Percentiles rank a stretch among this genome's conserved stretches.
Conservation (phyloP, 73 alveolate genomes). For the Paramecium tetraurelia region DNA sequence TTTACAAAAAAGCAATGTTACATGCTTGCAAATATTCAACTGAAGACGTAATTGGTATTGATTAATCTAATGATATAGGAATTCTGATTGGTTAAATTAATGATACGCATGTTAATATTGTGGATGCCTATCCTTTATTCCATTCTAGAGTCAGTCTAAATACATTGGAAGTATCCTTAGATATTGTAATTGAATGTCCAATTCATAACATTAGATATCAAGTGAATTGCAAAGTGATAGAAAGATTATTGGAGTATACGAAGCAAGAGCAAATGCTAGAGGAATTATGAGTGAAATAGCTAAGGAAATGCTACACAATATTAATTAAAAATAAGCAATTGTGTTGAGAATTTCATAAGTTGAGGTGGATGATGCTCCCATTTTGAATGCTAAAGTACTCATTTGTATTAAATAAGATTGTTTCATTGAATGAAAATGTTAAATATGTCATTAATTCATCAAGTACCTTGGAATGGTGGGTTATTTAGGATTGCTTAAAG, state of each 20-base stretch:
- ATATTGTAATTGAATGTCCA: not conserved
- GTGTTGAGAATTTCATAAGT: not conserved
- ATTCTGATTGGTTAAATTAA: constrained; percentile 3
- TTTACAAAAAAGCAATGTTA: constrained; percentile 11
- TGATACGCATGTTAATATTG: not conserved
- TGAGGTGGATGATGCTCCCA: not conserved
- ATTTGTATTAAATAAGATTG: not conserved
- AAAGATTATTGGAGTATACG: constrained; percentile 32
- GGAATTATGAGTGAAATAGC: constrained; percentile 7
- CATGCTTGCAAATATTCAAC: constrained; percentile 20
- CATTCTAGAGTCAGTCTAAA: not conserved
- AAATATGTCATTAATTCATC: not conserved
- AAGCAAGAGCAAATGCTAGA: constrained; percentile 18
- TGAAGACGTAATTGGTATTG: constrained; percentile 28
- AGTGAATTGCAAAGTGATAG: not conserved
- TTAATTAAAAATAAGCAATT: not conserved
- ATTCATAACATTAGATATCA: not conserved
- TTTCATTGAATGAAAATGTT: not conserved
- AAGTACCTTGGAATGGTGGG: not conserved
- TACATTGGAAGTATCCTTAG: constrained; percentile 2
- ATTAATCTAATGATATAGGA: not conserved
- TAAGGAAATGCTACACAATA: not conserved
- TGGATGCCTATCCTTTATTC: constrained; percentile 19
- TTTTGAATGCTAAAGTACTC: not conserved
- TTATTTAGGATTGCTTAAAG: not conserved